Conservation (phyloP, 805 yeast genomes). For the Pichia nanzhaoensis region DNA sequence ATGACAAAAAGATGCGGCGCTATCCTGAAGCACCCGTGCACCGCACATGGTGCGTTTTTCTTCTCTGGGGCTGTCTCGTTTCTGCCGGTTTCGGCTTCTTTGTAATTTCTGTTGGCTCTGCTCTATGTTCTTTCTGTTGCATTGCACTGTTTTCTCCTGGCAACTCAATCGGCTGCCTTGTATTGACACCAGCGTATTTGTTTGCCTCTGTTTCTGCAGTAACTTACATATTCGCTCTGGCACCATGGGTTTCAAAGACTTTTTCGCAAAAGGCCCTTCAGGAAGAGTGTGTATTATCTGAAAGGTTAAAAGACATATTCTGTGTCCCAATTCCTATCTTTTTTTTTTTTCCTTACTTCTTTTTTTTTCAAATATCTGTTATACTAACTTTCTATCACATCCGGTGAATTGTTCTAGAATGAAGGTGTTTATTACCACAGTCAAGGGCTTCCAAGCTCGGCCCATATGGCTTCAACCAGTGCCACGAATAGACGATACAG, state of each 20-base stretch:
- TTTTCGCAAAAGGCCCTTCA: conserved; percentile 23
- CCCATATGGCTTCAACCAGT: conserved; percentile 5
- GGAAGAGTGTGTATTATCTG: conserved; percentile 21
- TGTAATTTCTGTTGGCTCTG: no score
- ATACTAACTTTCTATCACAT: conserved; percentile 2
- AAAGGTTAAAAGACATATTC: no score
- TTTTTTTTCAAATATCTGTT: not conserved
- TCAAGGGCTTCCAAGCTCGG: conserved; percentile 5
- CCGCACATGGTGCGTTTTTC: not conserved
- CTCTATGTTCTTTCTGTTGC: no score
- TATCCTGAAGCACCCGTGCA: no score
- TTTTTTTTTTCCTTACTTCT: no score
- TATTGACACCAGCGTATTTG: no score
- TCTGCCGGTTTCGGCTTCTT: not conserved
- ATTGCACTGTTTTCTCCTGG: no score
- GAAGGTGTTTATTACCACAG: conserved; percentile 1
- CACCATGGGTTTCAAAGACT: conserved; percentile 23
- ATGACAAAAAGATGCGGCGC: no score
- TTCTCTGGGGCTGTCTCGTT: not conserved
- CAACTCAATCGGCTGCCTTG: no score
- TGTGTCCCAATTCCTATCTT: not conserved
- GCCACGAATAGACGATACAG: conserved; percentile 7
- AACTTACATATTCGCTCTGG: not conserved
- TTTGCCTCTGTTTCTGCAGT: no score
- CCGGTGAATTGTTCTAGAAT: not conserved